Conservation (phyloP, 2,329 filamentous ascomycete genomes). For the Neofusicoccum umdonicola region DNA sequence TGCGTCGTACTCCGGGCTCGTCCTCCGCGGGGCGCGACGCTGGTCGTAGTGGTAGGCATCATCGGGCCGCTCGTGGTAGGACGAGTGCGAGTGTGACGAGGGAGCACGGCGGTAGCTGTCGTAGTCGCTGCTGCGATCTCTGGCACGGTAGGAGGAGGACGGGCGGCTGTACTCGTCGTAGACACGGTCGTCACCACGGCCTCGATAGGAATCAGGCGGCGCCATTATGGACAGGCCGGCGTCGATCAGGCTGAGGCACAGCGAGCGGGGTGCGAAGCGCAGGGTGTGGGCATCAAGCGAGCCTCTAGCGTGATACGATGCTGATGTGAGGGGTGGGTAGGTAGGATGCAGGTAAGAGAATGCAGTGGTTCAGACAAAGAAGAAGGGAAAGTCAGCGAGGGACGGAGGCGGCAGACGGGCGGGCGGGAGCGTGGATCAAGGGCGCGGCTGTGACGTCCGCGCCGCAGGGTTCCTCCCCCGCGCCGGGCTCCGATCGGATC, state of each 20-base stretch:
- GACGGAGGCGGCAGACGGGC: background rate
- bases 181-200: background rate
- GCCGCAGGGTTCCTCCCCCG: background rate
- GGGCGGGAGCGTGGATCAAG: background rate
- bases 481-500: constrained; percentile 2
- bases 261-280: background rate
- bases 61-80: background rate
- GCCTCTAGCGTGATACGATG: no score
- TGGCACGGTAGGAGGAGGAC: background rate
- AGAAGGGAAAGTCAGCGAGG: background rate
- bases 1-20: background rate
- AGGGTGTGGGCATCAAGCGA: no score
- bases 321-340: background rate
- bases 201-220: background rate
- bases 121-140: constrained; percentile 5
- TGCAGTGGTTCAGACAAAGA: background rate
- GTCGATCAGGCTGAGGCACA: constrained; percentile 10
- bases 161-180: background rate
- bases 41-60: constrained; percentile 2
- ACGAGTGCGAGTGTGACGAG: constrained; percentile 7
- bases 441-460: constrained; percentile 4
- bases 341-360: background rate
- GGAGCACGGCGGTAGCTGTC: constrained; percentile 4
- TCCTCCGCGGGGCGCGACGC: background rate
- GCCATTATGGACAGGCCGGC: constrained; percentile 1